A percentile compares a stretch with the other conserved stretches of the same genome.
Conservation (phyloP, 495 filamentous ascomycete species). For the Penicillium angulare region DNA sequence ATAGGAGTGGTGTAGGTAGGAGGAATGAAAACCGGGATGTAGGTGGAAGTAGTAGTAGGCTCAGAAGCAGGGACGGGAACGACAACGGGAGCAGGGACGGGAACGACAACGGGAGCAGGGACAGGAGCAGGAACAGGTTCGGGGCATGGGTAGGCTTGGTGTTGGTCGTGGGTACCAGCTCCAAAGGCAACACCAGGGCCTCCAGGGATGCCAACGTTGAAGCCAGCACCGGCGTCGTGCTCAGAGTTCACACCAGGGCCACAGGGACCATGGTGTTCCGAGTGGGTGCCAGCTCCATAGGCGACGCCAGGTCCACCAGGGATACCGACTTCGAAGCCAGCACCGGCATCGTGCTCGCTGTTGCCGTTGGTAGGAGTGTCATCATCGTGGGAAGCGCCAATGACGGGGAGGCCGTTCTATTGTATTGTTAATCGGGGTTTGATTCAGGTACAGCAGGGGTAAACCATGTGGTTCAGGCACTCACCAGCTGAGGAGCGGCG, state of each 20-base stretch:
- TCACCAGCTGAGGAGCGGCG: slow-evolving; percentile 29
- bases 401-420: slow-evolving; percentile 11
- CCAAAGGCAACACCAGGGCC: slow-evolving; percentile 27
- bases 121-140: slow-evolving; percentile 11
- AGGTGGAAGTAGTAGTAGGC: slow-evolving; percentile 15
- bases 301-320: slow-evolving; percentile 28
- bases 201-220: slow-evolving; percentile 30
- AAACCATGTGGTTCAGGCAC: slow-evolving; percentile 12
- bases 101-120: slow-evolving; percentile 5
- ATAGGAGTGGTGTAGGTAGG: slow-evolving; percentile 22
- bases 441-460: neutral
- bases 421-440: neutral
- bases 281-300: slow-evolving; percentile 17
- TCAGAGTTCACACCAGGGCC: slow-evolving; percentile 17
- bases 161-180: slow-evolving; percentile 17
- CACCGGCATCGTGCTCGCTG: slow-evolving; percentile 27
- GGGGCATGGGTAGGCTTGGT: slow-evolving; percentile 21
- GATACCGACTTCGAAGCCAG: slow-evolving; percentile 26
- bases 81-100: neutral
- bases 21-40: slow-evolving; percentile 15
- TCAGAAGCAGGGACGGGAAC: slow-evolving; percentile 12
- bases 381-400: slow-evolving; percentile 12
- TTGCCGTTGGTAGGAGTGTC: slow-evolving; percentile 19
- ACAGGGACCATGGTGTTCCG: slow-evolving; percentile 18
- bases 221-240: slow-evolving; percentile 19